A percentile compares a stretch with the other conserved stretches of the same genome.
phyloP scores from a whole-genome alignment of 768 basidiomycete genomes.

The Boletellus emodensis region DNA sequence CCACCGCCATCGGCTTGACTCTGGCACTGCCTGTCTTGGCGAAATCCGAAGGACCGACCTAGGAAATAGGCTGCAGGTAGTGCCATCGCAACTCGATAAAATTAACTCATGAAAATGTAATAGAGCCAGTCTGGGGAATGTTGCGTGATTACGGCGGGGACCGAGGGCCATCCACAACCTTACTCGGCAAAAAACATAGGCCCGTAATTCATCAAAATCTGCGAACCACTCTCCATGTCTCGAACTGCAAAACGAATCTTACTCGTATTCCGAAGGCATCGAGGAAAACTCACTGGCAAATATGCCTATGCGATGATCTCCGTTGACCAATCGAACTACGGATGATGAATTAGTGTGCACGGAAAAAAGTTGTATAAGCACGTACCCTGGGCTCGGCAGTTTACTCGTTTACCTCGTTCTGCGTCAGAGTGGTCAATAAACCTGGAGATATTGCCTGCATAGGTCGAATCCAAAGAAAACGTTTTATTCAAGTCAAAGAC shows the following conservation, averaged over 20 bases:
- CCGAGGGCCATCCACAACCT: neutral
- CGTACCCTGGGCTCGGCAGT: conserved; percentile 47
- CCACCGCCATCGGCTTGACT: neutral
- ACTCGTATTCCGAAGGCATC: neutral
- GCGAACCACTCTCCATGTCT: conserved; percentile 40
- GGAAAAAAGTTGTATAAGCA: neutral
- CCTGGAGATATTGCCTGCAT: conserved; percentile 58
- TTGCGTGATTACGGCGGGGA: neutral
- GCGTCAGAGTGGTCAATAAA: conserved; percentile 58
- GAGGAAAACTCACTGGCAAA: conserved; percentile 24
- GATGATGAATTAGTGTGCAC: conserved; percentile 2
- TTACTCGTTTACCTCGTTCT: conserved; percentile 26
- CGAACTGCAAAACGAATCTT: conserved; percentile 29
- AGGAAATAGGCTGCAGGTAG: neutral
- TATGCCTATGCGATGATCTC: conserved; percentile 64
- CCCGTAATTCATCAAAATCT: conserved; percentile 60
- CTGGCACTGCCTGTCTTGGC: neutral
- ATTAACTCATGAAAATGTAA: neutral
- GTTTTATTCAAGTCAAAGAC: conserved; percentile 50
- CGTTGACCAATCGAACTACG: conserved; percentile 56
- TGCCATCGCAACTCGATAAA: neutral
- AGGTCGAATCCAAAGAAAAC: conserved; percentile 50
- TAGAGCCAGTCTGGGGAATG: neutral
- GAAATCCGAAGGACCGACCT: neutral
- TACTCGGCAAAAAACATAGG: conserved; percentile 38